Base-by-base conservation (phyloP, 768 basidiomycete genomes). In the Boletus rubroflammeus region DNA sequence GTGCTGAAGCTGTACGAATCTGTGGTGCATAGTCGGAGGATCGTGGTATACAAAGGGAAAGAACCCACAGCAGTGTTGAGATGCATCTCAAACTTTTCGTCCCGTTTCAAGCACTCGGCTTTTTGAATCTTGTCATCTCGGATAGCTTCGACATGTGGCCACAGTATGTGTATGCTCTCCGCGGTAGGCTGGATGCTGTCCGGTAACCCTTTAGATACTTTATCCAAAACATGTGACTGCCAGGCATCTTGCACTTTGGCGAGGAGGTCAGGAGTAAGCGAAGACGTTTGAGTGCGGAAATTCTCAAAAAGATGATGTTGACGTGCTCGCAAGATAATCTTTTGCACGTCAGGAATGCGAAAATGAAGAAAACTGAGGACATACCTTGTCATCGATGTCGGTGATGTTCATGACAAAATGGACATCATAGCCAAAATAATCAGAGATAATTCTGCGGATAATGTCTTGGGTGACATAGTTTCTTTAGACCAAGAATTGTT, bases 381-480 rank as follows among this genome's bases (percentile, higher is more conserved):
- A 50, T 55, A 90, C 96, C 84, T 99, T 99, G 80, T 98, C 97
- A 66, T 99, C 97, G 57, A 99, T 97, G 72, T 99, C 96, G 5
- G 97, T 99, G 62, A 99, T 84, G 71, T 99, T 99, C 93, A 97
- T 97, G 42, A 98, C 96, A 67, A 98, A 97, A 69, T 98, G 93
- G 52, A 99, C 88, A 67, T 98, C 91, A 65, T 95, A 98, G 25
- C 91, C 90, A 73, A 98, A 98, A 73, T 96, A 98, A 74, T 98
- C 93, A 1, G 86, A 79, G 78, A 98, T 77, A 48, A 99, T 91
- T 46, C 97, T 68, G n/a, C 65, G 64, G 3, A 66, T 57, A 29
- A 67, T 56, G n/a, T 68, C 61, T 49, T 68, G 65, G 9, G 67
- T 63, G 25, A 59, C 58, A 74, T 99, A 99, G 77, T 97, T 98